Base-by-base conservation (phyloP, 2,329 filamentous ascomycete genomes). In the Basipetospora chlamydospora region DNA sequence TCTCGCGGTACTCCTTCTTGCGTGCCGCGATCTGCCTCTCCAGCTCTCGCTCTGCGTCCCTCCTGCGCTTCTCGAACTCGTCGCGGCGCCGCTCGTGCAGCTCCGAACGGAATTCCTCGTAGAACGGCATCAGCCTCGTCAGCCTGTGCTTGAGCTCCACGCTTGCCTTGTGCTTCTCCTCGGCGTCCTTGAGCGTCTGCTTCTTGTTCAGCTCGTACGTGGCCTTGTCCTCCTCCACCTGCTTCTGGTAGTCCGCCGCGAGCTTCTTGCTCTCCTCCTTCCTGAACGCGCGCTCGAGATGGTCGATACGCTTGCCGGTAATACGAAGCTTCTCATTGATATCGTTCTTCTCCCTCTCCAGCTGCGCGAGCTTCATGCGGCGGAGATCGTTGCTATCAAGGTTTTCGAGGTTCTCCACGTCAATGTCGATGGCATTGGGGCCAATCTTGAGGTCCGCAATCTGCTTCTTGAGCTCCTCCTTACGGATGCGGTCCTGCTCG, bases 341-440 rank as follows among this genome's bases (percentile, higher is more conserved):
- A 53, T 90, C 86, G 52, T 88, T 93, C 79, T 96, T 98, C 68
- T 96, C 90, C 49, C 88, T 87, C 64, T 96, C 90, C 9, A 98
- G 74, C 60, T 94, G 88, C 42, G 84, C 81, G 40, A 98, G 73
- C 69, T 96, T 96, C 64, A 98, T 80, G 47, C 83, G 80, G 56
- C 90, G 87, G 48, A 98, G 82, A 44, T 80, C 79, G 58, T 85
- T 86, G 57, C 78, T 83, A 59, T 96, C 87, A 39, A 95, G 72
- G 45, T 83, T 83, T 43, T 90, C 80, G 38, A 95, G 67, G 49
- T 95, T 77, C 39, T 81, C 78, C 39, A 84, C 61, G 48, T 86
- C 85, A 43, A 95, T 79, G 45, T 78, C 69, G 29, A 77, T 60
- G 35, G 64, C 72, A 66, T 92, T 92, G 46, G 80, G 74, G 42